Percentiles rank a stretch among this genome's conserved stretches.
Conservation (phyloP, 257 asterid genomes). For the Primulina eburnea region DNA sequence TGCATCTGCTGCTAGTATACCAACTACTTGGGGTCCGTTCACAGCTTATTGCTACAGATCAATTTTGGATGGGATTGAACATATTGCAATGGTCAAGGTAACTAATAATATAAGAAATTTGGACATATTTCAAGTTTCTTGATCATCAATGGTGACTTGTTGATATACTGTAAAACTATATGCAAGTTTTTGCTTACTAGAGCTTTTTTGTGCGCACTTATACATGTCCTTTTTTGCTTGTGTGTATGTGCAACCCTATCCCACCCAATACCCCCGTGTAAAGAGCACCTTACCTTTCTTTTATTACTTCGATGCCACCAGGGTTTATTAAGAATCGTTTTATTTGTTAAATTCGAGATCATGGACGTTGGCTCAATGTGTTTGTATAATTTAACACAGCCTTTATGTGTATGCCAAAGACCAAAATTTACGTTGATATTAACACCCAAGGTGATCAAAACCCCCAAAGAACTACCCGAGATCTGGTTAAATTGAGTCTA, state of each 20-base stretch:
- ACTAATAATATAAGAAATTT: neutral
- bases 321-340: neutral
- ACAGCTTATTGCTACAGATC: slow-evolving; percentile 81
- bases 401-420: too few relatives aligned
- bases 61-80: slow-evolving; percentile 88
- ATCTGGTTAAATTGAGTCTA: neutral
- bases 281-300: neutral
- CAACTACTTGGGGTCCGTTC: slow-evolving; percentile 96
- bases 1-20: slow-evolving; percentile 88
- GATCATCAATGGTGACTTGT: neutral
- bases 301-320: neutral
- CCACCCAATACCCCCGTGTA: neutral
- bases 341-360: neutral
- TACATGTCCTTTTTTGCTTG: neutral
- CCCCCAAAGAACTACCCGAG: neutral
- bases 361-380: neutral
- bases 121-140: neutral
- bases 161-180: neutral
- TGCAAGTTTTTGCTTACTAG: too few relatives aligned
- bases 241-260: neutral
- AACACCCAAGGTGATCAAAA: neutral
- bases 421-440: too few relatives aligned
- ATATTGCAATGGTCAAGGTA: slow-evolving; percentile 97
- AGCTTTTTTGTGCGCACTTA: too few relatives aligned
- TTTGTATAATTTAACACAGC: too few relatives aligned